Conservation (phyloP, 805 yeast species). For the Yarrowia sp. region DNA sequence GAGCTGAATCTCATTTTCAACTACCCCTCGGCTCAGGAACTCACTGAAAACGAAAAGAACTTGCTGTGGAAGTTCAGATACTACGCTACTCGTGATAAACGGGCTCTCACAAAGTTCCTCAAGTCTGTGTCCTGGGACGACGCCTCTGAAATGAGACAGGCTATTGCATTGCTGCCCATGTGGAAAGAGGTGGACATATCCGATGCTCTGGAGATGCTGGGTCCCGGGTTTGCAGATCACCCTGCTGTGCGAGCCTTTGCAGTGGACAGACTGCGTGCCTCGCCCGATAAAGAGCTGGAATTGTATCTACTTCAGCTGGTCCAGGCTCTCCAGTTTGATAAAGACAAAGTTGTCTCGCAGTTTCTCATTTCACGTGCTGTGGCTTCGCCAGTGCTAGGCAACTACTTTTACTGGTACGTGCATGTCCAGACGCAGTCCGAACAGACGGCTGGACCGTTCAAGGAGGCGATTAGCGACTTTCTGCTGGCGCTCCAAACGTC, state of each 20-base stretch:
- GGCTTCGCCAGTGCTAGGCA: conserved; percentile 71
- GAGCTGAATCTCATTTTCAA: conserved; percentile 70
- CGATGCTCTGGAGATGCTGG: conserved; percentile 83
- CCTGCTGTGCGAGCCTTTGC: conserved; percentile 83
- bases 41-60: conserved; percentile 83
- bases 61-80: conserved; percentile 90
- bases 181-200: conserved; percentile 83
- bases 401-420: conserved; percentile 89
- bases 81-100: conserved; percentile 71
- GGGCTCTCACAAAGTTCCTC: conserved; percentile 78
- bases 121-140: conserved; percentile 91
- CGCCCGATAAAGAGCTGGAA: conserved; percentile 79
- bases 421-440: conserved; percentile 83
- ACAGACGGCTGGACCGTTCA: conserved; percentile 52
- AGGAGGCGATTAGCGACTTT: conserved; percentile 58
- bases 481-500: conserved; percentile 50
- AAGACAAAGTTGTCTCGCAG: conserved; percentile 50
- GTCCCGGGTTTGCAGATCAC: conserved; percentile 72
- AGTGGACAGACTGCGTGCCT: conserved; percentile 77
- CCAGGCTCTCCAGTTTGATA: conserved; percentile 86
- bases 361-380: conserved; percentile 78
- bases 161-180: conserved; percentile 69
- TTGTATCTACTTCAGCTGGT: conserved; percentile 87
- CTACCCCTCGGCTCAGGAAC: conserved; percentile 83
- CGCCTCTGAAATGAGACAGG: conserved; percentile 78